A percentile compares a stretch with the other conserved stretches of the same genome.
Conservation (phyloP, 2,329 filamentous ascomycete species). For the Aspergillus proliferans region DNA sequence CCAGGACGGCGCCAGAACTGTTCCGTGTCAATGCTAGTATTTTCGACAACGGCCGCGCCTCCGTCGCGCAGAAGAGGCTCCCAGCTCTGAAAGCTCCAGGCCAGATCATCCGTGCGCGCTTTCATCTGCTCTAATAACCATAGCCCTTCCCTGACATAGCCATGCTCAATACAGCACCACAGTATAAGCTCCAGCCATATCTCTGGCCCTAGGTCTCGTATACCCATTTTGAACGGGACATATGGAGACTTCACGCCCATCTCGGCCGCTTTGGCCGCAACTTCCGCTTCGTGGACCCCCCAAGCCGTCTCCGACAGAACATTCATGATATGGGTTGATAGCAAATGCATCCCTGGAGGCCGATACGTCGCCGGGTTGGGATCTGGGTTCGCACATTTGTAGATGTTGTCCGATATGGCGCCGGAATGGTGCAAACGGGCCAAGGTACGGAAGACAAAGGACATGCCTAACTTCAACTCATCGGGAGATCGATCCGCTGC, state of each 20-base stretch:
- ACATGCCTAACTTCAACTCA: conserved; percentile 37
- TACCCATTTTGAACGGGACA: conserved; percentile 34
- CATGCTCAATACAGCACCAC: conserved; percentile 46
- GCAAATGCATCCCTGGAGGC: conserved; percentile 39
- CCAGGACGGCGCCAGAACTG: conserved; percentile 31
- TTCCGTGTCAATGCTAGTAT: conserved; percentile 31
- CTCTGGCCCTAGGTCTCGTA: conserved; percentile 41
- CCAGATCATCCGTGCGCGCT: conserved; percentile 15
- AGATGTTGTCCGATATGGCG: conserved; percentile 38
- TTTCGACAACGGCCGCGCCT: conserved; percentile 17
- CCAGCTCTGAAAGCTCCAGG: conserved; percentile 41
- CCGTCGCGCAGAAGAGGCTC: conserved; percentile 21
- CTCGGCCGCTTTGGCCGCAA: conserved; percentile 30
- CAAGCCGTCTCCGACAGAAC: conserved; percentile 43
- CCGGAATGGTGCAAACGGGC: conserved; percentile 42
- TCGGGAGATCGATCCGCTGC: conserved; percentile 31
- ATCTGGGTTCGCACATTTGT: conserved; percentile 30
- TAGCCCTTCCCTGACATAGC: conserved; percentile 35
- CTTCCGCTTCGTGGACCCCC: conserved; percentile 35
- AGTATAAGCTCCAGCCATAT: conserved; percentile 47
- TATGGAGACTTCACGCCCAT: conserved; percentile 34
- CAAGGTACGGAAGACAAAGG: conserved; percentile 38
- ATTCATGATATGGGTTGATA: conserved; percentile 42
- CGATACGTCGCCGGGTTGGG: conserved; percentile 27
- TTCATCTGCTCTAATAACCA: conserved; percentile 33